phyloP scores from a whole-genome alignment of 2,329 filamentous ascomycete genomes.

The Zasmidium citrigriseum region DNA sequence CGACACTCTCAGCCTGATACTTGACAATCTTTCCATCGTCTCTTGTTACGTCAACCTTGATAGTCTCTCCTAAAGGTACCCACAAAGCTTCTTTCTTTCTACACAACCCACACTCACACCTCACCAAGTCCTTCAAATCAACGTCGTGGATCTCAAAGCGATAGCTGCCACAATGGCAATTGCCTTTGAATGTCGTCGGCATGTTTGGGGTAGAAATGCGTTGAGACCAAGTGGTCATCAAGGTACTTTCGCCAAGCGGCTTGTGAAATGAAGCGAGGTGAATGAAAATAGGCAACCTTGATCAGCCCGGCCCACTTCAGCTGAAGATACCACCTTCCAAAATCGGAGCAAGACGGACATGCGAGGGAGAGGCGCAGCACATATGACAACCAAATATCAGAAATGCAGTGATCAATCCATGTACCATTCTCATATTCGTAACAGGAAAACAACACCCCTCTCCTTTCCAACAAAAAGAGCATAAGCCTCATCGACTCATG shows the following conservation, averaged over 20 bases:
- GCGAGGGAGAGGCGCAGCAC: too few species aligned
- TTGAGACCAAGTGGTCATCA: neutral
- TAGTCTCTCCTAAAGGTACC: neutral
- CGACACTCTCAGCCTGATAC: neutral
- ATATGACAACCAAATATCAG: too few species aligned
- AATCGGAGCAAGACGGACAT: neutral
- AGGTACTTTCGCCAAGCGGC: neutral
- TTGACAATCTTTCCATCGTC: neutral
- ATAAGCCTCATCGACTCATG: too few species aligned
- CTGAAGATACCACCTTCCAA: neutral
- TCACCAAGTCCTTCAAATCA: neutral
- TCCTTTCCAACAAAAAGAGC: neutral
- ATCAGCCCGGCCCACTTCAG: neutral
- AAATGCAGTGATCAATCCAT: too few species aligned
- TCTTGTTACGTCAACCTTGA: neutral
- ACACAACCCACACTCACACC: neutral
- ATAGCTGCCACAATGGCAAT: slow-evolving; percentile 7
- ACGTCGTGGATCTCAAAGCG: slow-evolving; percentile 1
- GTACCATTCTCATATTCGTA: too few species aligned
- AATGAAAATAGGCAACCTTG: neutral
- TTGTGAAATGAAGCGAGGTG: neutral
- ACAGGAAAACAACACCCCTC: neutral
- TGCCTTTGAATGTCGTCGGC: neutral
- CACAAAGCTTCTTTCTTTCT: slow-evolving; percentile 3
- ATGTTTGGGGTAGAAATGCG: neutral